Percentiles rank a stretch among this genome's conserved stretches.
phyloP scores from a whole-genome alignment of 768 basidiomycete species.

The Pleurotus tuber-regium region DNA sequence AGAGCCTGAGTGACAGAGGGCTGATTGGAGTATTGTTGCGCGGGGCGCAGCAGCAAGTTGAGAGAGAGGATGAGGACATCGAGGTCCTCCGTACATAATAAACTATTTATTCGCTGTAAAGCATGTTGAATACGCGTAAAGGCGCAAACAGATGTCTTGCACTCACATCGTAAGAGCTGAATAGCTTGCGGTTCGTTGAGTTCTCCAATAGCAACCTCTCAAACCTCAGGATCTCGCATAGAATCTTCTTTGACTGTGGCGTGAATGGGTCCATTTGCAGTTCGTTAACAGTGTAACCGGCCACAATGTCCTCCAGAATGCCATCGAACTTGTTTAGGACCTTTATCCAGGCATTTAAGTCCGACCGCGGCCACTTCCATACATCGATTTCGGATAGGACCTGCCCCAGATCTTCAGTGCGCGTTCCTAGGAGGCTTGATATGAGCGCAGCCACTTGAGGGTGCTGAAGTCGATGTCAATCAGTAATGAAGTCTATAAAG shows the following conservation, averaged over 20 bases:
- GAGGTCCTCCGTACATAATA: slow-evolving; percentile 86
- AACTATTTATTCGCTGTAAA: slow-evolving; percentile 79
- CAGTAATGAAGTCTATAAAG: slow-evolving; percentile 17
- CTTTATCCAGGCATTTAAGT: slow-evolving; percentile 95
- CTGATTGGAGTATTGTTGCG: slow-evolving; percentile 91
- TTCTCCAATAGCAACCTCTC: slow-evolving; percentile 91
- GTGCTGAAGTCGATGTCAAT: slow-evolving; percentile 45
- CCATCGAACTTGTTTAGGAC: slow-evolving; percentile 95
- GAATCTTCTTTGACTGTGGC: slow-evolving; percentile 64
- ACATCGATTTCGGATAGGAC: slow-evolving; percentile 66
- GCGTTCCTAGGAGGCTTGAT: slow-evolving; percentile 58
- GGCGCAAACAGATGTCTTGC: slow-evolving; percentile 12
- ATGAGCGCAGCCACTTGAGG: slow-evolving; percentile 83
- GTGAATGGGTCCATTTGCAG: slow-evolving; percentile 81
- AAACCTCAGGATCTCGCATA: slow-evolving; percentile 85
- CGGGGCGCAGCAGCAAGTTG: slow-evolving; percentile 85
- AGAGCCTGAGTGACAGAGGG: slow-evolving; percentile 80
- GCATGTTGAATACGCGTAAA: slow-evolving; percentile 10
- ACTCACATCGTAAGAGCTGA: slow-evolving; percentile 93
- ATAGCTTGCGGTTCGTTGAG: slow-evolving; percentile 96
- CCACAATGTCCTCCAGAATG: slow-evolving; percentile 79
- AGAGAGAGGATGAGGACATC: slow-evolving; percentile 83
- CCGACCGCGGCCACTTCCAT: slow-evolving; percentile 96
- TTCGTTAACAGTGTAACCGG: slow-evolving; percentile 82
- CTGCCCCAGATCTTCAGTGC: slow-evolving; percentile 68